A percentile compares a stretch with the other conserved stretches of the same genome.
phyloP scores from a whole-genome alignment of 1,284 basidiomycete species.

The Melampsora larici-populina region DNA sequence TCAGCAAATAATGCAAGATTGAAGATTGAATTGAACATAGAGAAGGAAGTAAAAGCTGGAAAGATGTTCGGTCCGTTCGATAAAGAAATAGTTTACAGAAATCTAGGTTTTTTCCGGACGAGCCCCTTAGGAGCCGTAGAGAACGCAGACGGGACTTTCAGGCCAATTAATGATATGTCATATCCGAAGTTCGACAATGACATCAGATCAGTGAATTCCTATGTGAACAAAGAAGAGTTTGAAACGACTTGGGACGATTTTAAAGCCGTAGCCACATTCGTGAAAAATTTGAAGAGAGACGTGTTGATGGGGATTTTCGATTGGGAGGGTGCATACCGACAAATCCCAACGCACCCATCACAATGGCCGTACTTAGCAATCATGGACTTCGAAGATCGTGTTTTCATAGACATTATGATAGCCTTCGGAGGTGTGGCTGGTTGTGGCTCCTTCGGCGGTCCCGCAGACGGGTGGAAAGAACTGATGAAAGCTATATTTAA shows the following conservation, averaged over 20 bases:
- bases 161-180: no score
- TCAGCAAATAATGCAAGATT: no score
- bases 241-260: no score
- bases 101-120: not conserved
- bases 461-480: constrained; percentile 3
- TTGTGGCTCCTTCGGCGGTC: constrained; percentile 7
- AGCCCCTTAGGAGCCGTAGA: no score
- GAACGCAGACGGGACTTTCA: no score
- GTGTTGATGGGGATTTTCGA: not conserved
- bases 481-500: not conserved
- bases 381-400: not conserved
- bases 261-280: not conserved
- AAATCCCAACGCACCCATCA: not conserved
- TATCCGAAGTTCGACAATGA: no score
- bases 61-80: no score
- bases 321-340: constrained; percentile 2
- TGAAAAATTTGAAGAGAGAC: not conserved
- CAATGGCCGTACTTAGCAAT: not conserved
- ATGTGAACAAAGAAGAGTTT: no score
- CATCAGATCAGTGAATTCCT: no score
- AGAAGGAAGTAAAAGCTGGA: no score
- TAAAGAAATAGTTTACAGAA: not conserved
- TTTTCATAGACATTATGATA: not conserved
- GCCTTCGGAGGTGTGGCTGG: not conserved
- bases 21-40: no score